These are phyloP conservation scores for Handroanthus guayacan DNA, from an alignment of 257 asterid genomes.

Conservation along the genomic window DNA sequence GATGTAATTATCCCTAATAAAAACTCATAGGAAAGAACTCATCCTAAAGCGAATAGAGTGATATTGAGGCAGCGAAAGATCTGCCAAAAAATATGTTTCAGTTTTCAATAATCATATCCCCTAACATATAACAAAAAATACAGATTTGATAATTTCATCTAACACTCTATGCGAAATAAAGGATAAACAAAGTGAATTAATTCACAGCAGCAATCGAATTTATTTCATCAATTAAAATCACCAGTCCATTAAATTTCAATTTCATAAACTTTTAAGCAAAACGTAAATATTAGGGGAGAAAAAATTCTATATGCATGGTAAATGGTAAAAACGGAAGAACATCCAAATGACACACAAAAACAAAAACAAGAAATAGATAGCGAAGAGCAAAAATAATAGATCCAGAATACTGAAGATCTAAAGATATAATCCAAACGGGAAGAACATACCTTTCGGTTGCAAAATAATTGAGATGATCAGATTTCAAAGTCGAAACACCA, in stretches of 20 bases:
- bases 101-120: constrained; percentile 4
- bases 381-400: not conserved
- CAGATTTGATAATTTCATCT: not conserved
- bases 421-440: not conserved
- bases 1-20: not conserved
- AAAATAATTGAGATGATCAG: not conserved
- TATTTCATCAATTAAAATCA: not conserved
- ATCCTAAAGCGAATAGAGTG: not conserved
- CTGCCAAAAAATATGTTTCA: not conserved
- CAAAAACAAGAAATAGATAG: not conserved
- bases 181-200: constrained; percentile 1
- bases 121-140: not conserved
- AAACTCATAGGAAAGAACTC: not conserved
- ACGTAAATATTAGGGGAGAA: not conserved
- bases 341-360: not conserved
- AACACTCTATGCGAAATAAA: not conserved
- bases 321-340: not conserved
- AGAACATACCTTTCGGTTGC: constrained; percentile 27
- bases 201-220: not conserved
- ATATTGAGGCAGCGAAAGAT: not conserved
- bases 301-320: not conserved
- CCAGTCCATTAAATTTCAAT: too few species aligned
- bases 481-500: constrained; percentile 5
- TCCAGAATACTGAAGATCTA: not conserved
- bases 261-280: not conserved